Evolutionary conservation across 2,329 filamentous ascomycete species (phyloP).

Genomic region (Venturia effusa): DNA sequence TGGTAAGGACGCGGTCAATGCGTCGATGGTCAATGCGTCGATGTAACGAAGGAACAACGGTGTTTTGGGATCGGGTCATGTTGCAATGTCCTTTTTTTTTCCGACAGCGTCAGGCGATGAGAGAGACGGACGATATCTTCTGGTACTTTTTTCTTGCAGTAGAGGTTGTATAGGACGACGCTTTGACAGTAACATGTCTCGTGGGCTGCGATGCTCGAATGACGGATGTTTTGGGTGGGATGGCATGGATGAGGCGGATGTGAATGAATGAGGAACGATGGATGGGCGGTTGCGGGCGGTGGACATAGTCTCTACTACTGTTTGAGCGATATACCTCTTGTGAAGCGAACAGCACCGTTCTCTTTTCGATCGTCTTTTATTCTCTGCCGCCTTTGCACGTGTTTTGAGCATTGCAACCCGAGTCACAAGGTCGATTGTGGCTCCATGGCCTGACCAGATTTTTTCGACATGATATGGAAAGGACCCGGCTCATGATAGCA

Average conservation of each 20-base stretch:
- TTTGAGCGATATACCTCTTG: neutral
- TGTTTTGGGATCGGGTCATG: constrained; percentile 4
- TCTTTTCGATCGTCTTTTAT: neutral
- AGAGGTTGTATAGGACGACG: neutral
- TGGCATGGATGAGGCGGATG: neutral
- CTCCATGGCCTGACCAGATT: too few relatives aligned
- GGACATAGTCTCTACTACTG: neutral
- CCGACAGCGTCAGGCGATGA: neutral
- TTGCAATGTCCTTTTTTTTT: neutral
- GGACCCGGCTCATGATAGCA: too few relatives aligned
- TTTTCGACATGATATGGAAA: too few relatives aligned
- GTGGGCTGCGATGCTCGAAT: neutral
- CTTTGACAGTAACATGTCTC: neutral
- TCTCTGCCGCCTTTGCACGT: too few relatives aligned
- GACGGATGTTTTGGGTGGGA: neutral
- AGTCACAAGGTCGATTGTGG: too few relatives aligned
- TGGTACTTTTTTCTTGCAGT: neutral
- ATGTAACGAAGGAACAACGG: neutral
- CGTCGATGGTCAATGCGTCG: neutral
- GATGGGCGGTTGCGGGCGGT: neutral
- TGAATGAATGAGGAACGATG: neutral
- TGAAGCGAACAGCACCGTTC: neutral
- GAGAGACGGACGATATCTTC: neutral
- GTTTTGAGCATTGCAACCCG: too few relatives aligned
- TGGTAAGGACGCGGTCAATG: neutral